Evolutionary conservation across 768 basidiomycete species (phyloP).

Genomic region (Mycena olivaceomarginata): DNA sequence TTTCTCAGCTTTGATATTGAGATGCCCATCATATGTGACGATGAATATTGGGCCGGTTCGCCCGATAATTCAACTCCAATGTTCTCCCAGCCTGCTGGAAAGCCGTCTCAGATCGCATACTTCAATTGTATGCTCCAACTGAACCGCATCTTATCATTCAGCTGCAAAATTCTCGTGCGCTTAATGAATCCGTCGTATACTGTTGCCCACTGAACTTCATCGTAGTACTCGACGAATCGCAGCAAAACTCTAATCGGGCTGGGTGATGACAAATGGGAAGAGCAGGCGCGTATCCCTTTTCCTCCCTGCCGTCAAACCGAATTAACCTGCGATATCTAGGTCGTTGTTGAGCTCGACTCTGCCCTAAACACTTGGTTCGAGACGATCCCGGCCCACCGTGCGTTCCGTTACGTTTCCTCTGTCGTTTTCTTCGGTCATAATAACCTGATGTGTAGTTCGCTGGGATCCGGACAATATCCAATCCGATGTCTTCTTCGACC

Average conservation of each 20-base stretch:
- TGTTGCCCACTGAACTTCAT: too few species aligned
- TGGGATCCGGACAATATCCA: slow-evolving; percentile 33
- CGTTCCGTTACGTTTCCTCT: neutral
- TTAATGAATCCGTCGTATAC: neutral
- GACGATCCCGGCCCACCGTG: slow-evolving; percentile 32
- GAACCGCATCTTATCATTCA: slow-evolving; percentile 56
- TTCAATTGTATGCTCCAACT: slow-evolving; percentile 64
- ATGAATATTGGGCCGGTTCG: slow-evolving; percentile 38
- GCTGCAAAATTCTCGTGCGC: slow-evolving; percentile 53
- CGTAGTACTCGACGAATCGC: slow-evolving; percentile 80
- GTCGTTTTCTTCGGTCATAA: neutral
- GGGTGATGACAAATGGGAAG: slow-evolving; percentile 65
- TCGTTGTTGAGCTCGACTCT: slow-evolving; percentile 87
- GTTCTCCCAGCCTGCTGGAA: slow-evolving; percentile 67
- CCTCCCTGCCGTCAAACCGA: neutral
- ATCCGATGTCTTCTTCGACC: slow-evolving; percentile 33
- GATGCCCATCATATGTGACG: slow-evolving; percentile 54
- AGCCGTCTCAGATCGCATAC: slow-evolving; percentile 60
- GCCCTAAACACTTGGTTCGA: slow-evolving; percentile 60
- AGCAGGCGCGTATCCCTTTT: slow-evolving; percentile 55
- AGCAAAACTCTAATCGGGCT: slow-evolving; percentile 59
- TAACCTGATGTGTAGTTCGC: slow-evolving; percentile 20
- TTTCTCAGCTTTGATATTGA: slow-evolving; percentile 68
- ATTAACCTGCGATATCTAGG: slow-evolving; percentile 36
- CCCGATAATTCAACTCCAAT: slow-evolving; percentile 45